These are phyloP conservation scores for Starmerella potacharoeniae DNA, from an alignment of 805 yeast genomes.

Conservation along the genomic window DNA sequence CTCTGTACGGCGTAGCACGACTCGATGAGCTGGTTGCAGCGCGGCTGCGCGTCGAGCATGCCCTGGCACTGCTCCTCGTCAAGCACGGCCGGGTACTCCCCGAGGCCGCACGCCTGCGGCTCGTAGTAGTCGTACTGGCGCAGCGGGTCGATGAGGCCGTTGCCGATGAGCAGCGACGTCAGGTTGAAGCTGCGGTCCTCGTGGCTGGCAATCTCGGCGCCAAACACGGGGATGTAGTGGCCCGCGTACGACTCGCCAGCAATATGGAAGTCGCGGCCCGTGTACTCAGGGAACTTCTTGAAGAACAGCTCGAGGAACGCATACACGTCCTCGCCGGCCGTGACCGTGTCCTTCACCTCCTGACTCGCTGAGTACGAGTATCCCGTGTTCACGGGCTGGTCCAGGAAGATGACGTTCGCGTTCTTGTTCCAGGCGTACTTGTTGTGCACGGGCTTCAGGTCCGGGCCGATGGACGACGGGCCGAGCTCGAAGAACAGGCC, in stretches of 20 bases:
- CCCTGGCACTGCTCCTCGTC: slow-evolving; percentile 63
- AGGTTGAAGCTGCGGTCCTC: slow-evolving; percentile 64
- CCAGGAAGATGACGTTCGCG: slow-evolving; percentile 83
- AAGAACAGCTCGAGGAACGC: slow-evolving; percentile 79
- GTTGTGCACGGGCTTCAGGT: slow-evolving; percentile 60
- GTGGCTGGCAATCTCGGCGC: slow-evolving; percentile 41
- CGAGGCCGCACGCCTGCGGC: slow-evolving; percentile 93
- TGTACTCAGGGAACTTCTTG: slow-evolving; percentile 73
- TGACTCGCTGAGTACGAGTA: slow-evolving; percentile 59
- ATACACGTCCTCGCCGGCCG: slow-evolving; percentile 84
- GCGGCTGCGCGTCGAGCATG: slow-evolving; percentile 53
- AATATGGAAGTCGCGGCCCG: slow-evolving; percentile 50
- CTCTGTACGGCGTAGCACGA: slow-evolving; percentile 61
- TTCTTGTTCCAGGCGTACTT: slow-evolving; percentile 87
- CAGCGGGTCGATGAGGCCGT: slow-evolving; percentile 80
- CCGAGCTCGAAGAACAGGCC: slow-evolving; percentile 94
- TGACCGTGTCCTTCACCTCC: slow-evolving; percentile 26
- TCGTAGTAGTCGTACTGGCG: slow-evolving; percentile 66
- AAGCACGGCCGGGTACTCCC: slow-evolving; percentile 70
- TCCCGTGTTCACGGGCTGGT: slow-evolving; percentile 93
- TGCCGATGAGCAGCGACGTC: slow-evolving; percentile 77
- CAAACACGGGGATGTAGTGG: slow-evolving; percentile 81
- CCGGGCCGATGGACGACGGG: slow-evolving; percentile 67
- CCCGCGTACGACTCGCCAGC: slow-evolving; percentile 96
- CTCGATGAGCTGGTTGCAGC: slow-evolving; percentile 62